Evolutionary conservation across 768 basidiomycete genomes (phyloP).

Genomic region (Paxillus ammoniavirescens): DNA sequence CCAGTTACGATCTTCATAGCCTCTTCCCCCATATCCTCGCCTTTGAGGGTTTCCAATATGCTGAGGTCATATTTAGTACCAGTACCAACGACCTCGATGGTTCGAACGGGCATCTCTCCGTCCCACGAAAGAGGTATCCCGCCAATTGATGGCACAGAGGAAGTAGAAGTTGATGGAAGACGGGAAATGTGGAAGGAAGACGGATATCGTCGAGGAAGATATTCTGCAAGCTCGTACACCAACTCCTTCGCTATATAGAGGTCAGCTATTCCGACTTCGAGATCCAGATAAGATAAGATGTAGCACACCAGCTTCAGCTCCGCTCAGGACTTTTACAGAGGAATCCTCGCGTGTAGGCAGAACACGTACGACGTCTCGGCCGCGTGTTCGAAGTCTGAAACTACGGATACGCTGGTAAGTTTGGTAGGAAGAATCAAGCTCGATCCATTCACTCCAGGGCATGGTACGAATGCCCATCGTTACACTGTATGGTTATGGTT

Average conservation of each 20-base stretch:
- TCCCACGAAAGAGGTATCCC: conserved; percentile 35
- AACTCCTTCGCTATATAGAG: conserved; percentile 57
- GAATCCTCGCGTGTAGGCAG: conserved; percentile 43
- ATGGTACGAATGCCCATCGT: conserved; percentile 70
- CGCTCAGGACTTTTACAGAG: conserved; percentile 28
- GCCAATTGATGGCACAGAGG: conserved; percentile 15
- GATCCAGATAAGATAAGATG: background rate
- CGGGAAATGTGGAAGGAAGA: conserved; percentile 51
- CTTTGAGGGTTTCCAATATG: conserved; percentile 16
- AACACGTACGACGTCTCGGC: conserved; percentile 46
- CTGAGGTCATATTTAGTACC: conserved; percentile 51
- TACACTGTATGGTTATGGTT: conserved; percentile 37
- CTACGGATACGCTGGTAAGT: conserved; percentile 54
- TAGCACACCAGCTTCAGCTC: conserved; percentile 27
- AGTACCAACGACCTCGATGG: conserved; percentile 50
- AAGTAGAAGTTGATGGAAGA: conserved; percentile 5
- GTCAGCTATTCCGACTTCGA: background rate
- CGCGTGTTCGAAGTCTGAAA: conserved; percentile 53
- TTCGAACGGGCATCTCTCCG: conserved; percentile 48
- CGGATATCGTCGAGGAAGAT: conserved; percentile 62
- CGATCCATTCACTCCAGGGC: conserved; percentile 73
- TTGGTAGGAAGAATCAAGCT: conserved; percentile 60
- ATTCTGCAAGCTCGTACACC: conserved; percentile 67
- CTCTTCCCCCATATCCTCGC: conserved; percentile 36
- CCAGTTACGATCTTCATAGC: conserved; percentile 63